Percentiles rank a stretch among this genome's conserved stretches.
Conservation (phyloP, 1,284 basidiomycete species). For the Sparassis latifolia region DNA sequence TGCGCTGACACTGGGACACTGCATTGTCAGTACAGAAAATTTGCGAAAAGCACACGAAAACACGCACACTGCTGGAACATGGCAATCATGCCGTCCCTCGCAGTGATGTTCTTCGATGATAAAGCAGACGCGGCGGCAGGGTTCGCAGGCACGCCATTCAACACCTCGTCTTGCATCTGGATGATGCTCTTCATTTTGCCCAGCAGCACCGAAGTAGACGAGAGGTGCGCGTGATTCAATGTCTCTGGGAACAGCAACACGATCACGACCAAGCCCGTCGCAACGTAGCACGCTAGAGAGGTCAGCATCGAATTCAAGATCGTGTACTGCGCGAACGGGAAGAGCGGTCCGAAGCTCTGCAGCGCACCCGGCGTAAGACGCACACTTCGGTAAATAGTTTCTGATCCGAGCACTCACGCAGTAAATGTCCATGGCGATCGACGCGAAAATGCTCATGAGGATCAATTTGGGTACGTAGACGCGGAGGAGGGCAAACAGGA, state of each 20-base stretch:
- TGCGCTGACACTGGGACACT: conserved; percentile 29
- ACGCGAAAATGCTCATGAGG: conserved; percentile 51
- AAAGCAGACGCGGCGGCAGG: conserved; percentile 25
- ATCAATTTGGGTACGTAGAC: conserved; percentile 58
- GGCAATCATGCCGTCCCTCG: conserved; percentile 18
- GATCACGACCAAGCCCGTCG: conserved; percentile 49
- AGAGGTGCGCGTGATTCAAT: conserved; percentile 46
- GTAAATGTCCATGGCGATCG: conserved; percentile 57
- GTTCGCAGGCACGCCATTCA: conserved; percentile 30
- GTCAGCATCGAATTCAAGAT: conserved; percentile 53
- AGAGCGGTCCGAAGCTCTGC: conserved; percentile 48
- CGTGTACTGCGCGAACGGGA: conserved; percentile 61
- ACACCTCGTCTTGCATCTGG: conserved; percentile 34
- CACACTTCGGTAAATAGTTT: background rate
- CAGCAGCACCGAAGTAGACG: conserved; percentile 28
- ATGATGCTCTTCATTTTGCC: conserved; percentile 30
- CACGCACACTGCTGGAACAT: conserved; percentile 18
- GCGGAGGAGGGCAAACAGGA: conserved; percentile 52
- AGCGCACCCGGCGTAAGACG: conserved; percentile 1
- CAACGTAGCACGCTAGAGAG: conserved; percentile 54
- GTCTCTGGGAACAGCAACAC: conserved; percentile 71
- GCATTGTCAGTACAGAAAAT: background rate
- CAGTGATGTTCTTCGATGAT: conserved; percentile 26
- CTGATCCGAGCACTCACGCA: conserved; percentile 34
- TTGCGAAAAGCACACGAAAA: background rate